These are phyloP conservation scores for Metarhizium album DNA, from an alignment of 2,329 filamentous ascomycete species.

Conservation along the genomic window DNA sequence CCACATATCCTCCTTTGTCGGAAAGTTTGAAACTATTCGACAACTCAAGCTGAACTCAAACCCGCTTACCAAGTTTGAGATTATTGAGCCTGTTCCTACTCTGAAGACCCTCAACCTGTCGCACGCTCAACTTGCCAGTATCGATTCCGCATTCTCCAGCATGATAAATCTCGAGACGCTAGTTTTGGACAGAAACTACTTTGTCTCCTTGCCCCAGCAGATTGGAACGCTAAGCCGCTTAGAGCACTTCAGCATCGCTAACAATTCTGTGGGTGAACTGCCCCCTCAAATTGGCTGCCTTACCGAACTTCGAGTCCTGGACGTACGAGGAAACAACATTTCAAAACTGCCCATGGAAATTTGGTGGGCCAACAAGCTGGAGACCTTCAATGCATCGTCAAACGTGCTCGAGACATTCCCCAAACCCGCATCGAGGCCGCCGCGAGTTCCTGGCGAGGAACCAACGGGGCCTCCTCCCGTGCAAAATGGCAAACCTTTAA, in stretches of 20 bases:
- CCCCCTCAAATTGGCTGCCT: constrained; percentile 84
- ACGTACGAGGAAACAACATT: constrained; percentile 89
- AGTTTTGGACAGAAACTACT: constrained; percentile 89
- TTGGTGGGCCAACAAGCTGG: constrained; percentile 88
- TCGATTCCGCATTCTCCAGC: constrained; percentile 81
- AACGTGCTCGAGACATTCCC: constrained; percentile 88
- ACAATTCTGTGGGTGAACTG: constrained; percentile 76
- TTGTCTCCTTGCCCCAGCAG: constrained; percentile 76
- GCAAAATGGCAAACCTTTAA: constrained; percentile 30
- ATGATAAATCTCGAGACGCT: constrained; percentile 80
- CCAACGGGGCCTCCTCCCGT: constrained; percentile 21
- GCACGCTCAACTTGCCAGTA: constrained; percentile 79
- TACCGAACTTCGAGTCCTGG: constrained; percentile 71
- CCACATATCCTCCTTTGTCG: constrained; percentile 77
- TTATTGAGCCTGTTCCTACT: constrained; percentile 65
- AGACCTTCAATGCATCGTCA: constrained; percentile 89
- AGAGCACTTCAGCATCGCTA: constrained; percentile 87
- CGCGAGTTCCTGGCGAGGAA: constrained; percentile 47
- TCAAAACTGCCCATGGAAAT: constrained; percentile 80
- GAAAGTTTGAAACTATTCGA: constrained; percentile 75
- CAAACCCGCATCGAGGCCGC: constrained; percentile 64
- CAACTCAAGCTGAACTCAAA: constrained; percentile 88
- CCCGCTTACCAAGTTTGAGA: constrained; percentile 86
- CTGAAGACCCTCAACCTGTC: constrained; percentile 82
- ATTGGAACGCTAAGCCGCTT: constrained; percentile 75